phyloP scores from a whole-genome alignment of 2,329 filamentous ascomycete species.

The Sarocladiaceae sp. region DNA sequence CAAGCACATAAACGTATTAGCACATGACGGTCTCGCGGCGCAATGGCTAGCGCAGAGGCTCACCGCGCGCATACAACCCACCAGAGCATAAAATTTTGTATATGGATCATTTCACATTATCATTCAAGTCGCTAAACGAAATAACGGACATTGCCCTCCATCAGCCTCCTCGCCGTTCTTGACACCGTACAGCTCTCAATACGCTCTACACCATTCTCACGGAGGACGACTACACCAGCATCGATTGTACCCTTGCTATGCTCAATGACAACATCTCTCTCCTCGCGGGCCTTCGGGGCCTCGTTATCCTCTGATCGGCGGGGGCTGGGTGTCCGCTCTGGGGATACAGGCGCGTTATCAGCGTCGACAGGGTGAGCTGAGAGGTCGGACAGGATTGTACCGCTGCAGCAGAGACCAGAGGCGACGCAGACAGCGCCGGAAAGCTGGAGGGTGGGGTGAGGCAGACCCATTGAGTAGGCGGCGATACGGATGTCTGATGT shows the following conservation, averaged over 20 bases:
- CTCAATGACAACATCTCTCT: conserved; percentile 16
- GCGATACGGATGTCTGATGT: conserved; percentile 36
- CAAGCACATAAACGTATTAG: too few relatives aligned
- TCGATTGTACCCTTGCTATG: conserved; percentile 25
- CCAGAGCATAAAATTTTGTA: too few relatives aligned
- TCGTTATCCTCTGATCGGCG: neutral
- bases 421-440: conserved; percentile 46
- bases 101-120: neutral
- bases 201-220: conserved; percentile 13
- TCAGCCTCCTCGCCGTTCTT: conserved; percentile 26
- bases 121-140: conserved; percentile 13
- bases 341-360: conserved; percentile 12
- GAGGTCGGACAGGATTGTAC: conserved; percentile 32
- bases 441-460: conserved; percentile 48
- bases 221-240: conserved; percentile 16
- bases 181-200: conserved; percentile 24
- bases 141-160: conserved; percentile 26
- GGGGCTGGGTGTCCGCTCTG: conserved; percentile 19
- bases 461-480: conserved; percentile 46
- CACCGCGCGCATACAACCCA: too few relatives aligned
- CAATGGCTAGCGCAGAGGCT: too few relatives aligned
- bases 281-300: neutral
- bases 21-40: too few relatives aligned
- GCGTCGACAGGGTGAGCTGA: neutral
- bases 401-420: conserved; percentile 35